These are phyloP conservation scores for Fusarium cicatricum DNA, from an alignment of 2,329 filamentous ascomycete genomes.

Conservation along the genomic window DNA sequence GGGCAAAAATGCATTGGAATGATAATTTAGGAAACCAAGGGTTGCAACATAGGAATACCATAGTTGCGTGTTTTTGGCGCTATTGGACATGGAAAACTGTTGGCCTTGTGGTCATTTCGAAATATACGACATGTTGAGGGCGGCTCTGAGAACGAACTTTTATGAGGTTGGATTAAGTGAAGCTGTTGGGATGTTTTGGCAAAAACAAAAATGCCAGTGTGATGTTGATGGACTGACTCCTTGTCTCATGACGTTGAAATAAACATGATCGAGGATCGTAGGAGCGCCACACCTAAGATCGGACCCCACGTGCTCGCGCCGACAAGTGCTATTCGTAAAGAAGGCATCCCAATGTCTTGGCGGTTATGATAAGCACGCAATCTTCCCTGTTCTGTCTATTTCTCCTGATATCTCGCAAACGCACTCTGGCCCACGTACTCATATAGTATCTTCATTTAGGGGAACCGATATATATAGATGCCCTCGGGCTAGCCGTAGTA, in stretches of 20 bases:
- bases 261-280: neutral
- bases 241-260: constrained; percentile 2
- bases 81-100: neutral
- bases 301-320: neutral
- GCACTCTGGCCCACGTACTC: no score
- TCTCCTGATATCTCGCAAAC: no score
- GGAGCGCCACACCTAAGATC: neutral
- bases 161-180: neutral
- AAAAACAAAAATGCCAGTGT: no score
- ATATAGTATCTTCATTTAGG: no score
- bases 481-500: no score
- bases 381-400: no score
- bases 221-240: neutral
- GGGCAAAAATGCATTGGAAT: constrained; percentile 26
- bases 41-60: constrained; percentile 28
- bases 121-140: neutral
- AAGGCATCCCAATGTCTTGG: no score
- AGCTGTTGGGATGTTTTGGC: neutral
- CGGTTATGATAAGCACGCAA: no score
- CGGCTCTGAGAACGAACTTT: neutral
- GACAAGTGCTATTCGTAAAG: no score
- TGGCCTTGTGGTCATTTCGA: neutral
- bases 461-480: no score
- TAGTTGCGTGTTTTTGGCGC: constrained; percentile 11
- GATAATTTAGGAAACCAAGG: constrained; percentile 7